These are phyloP conservation scores for Spirogloea muscicola DNA, from an alignment of 139 green algal genomes.

Conservation along the genomic window DNA sequence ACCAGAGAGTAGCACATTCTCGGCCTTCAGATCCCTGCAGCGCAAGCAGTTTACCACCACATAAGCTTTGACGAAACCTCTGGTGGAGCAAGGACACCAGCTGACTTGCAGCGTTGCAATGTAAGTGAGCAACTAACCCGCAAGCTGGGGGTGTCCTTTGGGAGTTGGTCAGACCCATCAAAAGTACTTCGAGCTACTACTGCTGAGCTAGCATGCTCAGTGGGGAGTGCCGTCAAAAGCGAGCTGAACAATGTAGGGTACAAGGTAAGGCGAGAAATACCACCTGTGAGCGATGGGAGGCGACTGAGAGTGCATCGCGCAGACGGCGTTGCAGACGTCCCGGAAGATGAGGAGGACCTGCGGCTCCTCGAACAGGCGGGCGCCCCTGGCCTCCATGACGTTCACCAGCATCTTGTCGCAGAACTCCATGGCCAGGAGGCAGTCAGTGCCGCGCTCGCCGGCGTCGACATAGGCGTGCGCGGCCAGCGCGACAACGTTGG, in stretches of 20 bases:
- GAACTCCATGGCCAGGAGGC: slow-evolving; percentile 37
- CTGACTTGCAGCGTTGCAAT: background rate
- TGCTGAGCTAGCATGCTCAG: background rate
- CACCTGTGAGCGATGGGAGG: slow-evolving; percentile 43
- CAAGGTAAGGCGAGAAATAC: background rate
- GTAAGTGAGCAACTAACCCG: background rate
- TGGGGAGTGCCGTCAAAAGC: background rate
- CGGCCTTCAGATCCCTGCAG: slow-evolving; percentile 79
- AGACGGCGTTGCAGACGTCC: slow-evolving; percentile 43
- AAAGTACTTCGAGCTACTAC: background rate
- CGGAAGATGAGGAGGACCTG: slow-evolving; percentile 38
- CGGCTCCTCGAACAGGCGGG: slow-evolving; percentile 21
- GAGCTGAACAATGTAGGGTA: background rate
- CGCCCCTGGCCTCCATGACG: slow-evolving; percentile 17
- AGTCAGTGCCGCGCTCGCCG: slow-evolving; percentile 18
- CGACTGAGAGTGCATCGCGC: slow-evolving; percentile 30
- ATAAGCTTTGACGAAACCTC: background rate
- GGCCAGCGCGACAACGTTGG: slow-evolving; percentile 36
- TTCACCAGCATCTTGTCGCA: slow-evolving; percentile 45
- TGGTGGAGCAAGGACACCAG: background rate
- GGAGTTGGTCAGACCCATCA: slow-evolving; percentile 1
- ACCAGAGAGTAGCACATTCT: slow-evolving; percentile 81
- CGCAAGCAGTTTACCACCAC: background rate
- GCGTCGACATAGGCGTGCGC: slow-evolving; percentile 22
- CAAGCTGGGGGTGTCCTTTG: background rate